Conservation (phyloP, 805 yeast genomes). For the Wickerhamomyces alni region DNA sequence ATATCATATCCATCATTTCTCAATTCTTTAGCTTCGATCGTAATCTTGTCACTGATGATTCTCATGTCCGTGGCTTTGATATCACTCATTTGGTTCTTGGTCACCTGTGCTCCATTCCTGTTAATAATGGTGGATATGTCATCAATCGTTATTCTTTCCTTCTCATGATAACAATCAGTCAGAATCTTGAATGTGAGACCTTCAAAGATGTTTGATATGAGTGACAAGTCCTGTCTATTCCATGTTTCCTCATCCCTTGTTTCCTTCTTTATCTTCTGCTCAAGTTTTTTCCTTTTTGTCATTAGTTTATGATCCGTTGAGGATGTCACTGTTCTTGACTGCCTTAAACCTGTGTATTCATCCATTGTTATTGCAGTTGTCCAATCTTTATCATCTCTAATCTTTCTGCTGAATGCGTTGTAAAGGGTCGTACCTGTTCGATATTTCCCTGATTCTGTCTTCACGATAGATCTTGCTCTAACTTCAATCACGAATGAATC, state of each 20-base stretch:
- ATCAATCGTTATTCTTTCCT: conserved; percentile 24
- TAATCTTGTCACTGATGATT: conserved; percentile 33
- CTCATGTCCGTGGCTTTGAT: conserved; percentile 15
- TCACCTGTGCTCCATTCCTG: conserved; percentile 46
- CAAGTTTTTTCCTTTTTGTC: conserved; percentile 18
- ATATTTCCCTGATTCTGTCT: conserved; percentile 40
- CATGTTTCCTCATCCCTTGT: conserved; percentile 18
- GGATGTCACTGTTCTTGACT: conserved; percentile 11
- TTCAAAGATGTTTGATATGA: conserved; percentile 34
- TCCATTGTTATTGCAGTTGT: conserved; percentile 46
- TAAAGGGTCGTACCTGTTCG: conserved; percentile 66
- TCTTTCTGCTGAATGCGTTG: conserved; percentile 63
- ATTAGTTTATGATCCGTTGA: conserved; percentile 23
- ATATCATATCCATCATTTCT: conserved; percentile 50
- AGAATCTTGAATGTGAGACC: conserved; percentile 44
- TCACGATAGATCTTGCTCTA: conserved; percentile 69
- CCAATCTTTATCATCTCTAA: conserved; percentile 66
- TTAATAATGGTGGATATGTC: conserved; percentile 35
- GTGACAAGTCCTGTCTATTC: conserved; percentile 15
- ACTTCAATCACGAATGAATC: conserved; percentile 77
- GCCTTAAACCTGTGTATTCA: conserved; percentile 41
- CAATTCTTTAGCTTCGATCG: conserved; percentile 33
- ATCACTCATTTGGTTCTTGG: conserved; percentile 26
- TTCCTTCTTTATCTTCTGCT: conserved; percentile 14
- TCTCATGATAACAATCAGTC: conserved; percentile 36